Evolutionary conservation across 192 early-diverging fungal genomes (phyloP), one percentile per base, ranked within the genome.

Genomic region (Coemansia sp.): DNA sequence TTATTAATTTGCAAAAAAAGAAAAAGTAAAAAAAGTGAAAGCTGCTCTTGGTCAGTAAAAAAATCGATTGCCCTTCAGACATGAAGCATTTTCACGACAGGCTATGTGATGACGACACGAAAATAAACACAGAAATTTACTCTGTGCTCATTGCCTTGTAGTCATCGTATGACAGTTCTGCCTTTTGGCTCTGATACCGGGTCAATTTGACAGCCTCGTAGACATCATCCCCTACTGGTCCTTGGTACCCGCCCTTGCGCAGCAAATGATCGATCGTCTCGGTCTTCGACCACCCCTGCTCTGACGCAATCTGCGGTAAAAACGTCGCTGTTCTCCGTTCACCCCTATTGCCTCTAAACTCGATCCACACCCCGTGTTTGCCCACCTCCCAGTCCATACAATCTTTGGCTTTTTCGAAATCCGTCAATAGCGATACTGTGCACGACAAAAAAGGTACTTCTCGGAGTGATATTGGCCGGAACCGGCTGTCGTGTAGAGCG

Each of bases 331-430:
- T 90, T 48, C 56, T 68, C 28, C 82, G 87, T 3, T 71, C 63
- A 2, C 85, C 85, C 22, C 80, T 62, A 17, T 73, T 66, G 28
- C 84, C 71, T 8, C 61, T 61, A 63, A 96, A 96, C 71, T 94
- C 92, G 33, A 98, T 95, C 91, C 94, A 92, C 48, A 98, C 91
- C 5, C 96, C 96, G 81, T 98, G 96, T 12, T 63, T 82, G 18
- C 96, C 96, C 56, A 96, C 64, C 60, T 90, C 88, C 96, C 96
- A 98, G 75, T 98, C 96, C 31, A 89, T 67, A 63, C 88, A 90
- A 66, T 89, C 72, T 7, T 68, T 62, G 0, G 68, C 92, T 7
- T 81, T 75, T 67, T 99, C 96, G 86, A 99, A 99, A 40, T 96
- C 75, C 7, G 87, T 89, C 49, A 99, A 74, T 29, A 99, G 82